Conservation (phyloP, 164 flowering plant species). For the Annona cherimola region DNA sequence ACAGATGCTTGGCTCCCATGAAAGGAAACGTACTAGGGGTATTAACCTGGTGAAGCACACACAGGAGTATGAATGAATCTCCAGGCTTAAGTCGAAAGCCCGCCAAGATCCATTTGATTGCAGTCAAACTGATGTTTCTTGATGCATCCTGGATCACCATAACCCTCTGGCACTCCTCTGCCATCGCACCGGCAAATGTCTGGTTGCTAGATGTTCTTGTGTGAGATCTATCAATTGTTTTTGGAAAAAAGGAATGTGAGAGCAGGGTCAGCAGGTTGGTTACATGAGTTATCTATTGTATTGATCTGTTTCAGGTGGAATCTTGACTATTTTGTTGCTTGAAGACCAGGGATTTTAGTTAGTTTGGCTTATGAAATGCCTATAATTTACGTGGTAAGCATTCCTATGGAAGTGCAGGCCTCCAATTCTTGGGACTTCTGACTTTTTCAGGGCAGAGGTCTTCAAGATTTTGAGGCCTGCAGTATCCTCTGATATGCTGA, state of each 20-base stretch:
- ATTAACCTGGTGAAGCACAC: conserved; percentile 65
- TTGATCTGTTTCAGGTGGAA: neutral
- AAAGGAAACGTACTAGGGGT: conserved; percentile 61
- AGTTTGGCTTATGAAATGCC: neutral
- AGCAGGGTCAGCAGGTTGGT: neutral
- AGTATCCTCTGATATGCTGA: neutral
- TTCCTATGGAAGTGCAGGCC: no score
- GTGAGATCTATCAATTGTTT: neutral
- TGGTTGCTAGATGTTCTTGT: neutral
- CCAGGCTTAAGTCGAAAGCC: conserved; percentile 45
- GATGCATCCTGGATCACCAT: conserved; percentile 66
- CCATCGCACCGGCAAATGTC: conserved; percentile 12
- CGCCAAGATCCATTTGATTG: conserved; percentile 30
- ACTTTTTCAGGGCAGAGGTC: neutral
- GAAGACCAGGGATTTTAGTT: neutral
- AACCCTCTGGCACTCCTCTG: conserved; percentile 33
- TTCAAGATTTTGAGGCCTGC: neutral
- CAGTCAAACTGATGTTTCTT: conserved; percentile 33
- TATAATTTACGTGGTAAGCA: no score
- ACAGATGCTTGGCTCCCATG: conserved; percentile 25
- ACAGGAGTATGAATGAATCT: conserved; percentile 51
- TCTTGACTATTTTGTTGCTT: neutral
- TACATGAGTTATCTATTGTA: no score
- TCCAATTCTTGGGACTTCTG: neutral
- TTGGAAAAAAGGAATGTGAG: neutral